A percentile compares a stretch with the other conserved stretches of the same genome.
Conservation (phyloP, 2,329 filamentous ascomycete genomes). For the Hortaea werneckii region DNA sequence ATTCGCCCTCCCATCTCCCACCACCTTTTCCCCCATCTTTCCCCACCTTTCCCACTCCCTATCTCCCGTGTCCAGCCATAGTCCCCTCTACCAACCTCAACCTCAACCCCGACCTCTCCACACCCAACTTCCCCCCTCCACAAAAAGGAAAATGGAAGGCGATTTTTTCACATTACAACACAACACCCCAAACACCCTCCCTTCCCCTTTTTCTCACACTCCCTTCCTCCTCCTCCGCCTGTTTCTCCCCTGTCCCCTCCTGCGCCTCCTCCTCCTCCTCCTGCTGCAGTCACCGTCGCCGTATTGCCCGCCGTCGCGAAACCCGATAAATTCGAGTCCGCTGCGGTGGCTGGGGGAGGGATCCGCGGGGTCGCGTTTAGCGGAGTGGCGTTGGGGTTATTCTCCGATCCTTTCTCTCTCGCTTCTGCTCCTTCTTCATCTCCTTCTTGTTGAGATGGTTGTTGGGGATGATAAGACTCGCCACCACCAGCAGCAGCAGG, state of each 20-base stretch:
- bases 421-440: slow-evolving; percentile 2
- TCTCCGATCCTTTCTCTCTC: neutral
- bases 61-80: neutral
- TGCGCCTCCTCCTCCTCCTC: neutral
- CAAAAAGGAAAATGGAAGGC: no score
- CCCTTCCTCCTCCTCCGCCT: neutral
- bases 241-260: neutral
- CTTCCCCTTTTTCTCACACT: neutral
- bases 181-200: neutral
- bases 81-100: no score
- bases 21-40: neutral
- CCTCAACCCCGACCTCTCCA: no score
- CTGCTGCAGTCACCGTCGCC: neutral
- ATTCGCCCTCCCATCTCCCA: neutral
- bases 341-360: slow-evolving; percentile 44
- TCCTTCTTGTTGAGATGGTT: slow-evolving; percentile 8
- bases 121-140: no score
- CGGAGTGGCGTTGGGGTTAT: slow-evolving; percentile 9
- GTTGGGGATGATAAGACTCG: slow-evolving; percentile 9
- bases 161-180: no score
- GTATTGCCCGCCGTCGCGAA: neutral
- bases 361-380: slow-evolving; percentile 40
- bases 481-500: no score
- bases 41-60: neutral
- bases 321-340: slow-evolving; percentile 36